Evolutionary conservation across 2,329 filamentous ascomycete genomes (phyloP).

Genomic region (Penicillium sp.): DNA sequence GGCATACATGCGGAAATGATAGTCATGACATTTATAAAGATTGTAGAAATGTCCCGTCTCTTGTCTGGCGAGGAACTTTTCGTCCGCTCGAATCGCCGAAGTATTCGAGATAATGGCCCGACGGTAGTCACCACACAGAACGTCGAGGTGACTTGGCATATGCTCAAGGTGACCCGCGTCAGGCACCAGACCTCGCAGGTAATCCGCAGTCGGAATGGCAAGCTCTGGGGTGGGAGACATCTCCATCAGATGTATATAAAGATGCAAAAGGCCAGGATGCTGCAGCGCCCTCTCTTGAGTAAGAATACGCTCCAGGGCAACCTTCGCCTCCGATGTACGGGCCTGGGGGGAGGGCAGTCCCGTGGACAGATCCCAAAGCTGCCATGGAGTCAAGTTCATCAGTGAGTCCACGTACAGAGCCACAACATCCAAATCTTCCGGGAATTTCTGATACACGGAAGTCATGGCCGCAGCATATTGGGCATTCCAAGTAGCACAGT

Average conservation of each 20-base stretch:
- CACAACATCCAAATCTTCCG: constrained; percentile 56
- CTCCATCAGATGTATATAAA: constrained; percentile 75
- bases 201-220: constrained; percentile 56
- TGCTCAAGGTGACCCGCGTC: constrained; percentile 67
- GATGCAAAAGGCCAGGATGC: constrained; percentile 66
- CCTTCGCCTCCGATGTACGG: constrained; percentile 53
- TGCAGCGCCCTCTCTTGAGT: constrained; percentile 41
- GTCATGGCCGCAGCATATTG: constrained; percentile 58
- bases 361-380: constrained; percentile 56
- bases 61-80: constrained; percentile 55
- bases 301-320: constrained; percentile 54
- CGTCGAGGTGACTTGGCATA: constrained; percentile 73
- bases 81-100: constrained; percentile 61
- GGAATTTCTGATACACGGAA: constrained; percentile 47
- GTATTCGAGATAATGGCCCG: constrained; percentile 61
- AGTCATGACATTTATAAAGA: constrained; percentile 67
- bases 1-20: constrained; percentile 69
- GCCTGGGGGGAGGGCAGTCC: constrained; percentile 51
- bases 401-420: constrained; percentile 59
- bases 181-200: constrained; percentile 58
- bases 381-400: constrained; percentile 63
- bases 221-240: constrained; percentile 63
- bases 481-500: constrained; percentile 52
- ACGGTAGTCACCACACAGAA: constrained; percentile 65
- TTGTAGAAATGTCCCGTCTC: constrained; percentile 66